These are phyloP conservation scores for Graphilbum ipis-grandicollis DNA, from an alignment of 2,329 filamentous ascomycete genomes.

Conservation along the genomic window DNA sequence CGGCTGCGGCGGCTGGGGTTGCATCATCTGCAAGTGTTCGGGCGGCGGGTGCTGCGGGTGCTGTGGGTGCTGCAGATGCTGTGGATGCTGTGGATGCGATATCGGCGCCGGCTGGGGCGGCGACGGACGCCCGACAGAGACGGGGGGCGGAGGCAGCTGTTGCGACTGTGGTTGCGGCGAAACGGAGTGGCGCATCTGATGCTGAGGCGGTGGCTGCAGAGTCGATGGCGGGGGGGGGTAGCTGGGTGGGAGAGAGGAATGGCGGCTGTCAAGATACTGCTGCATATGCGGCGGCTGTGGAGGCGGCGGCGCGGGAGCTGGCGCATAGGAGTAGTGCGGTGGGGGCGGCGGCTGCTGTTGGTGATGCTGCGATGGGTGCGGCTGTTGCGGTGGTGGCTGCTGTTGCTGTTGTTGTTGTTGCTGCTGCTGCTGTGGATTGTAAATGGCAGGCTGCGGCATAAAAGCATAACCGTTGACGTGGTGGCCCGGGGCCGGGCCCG, in stretches of 20 bases:
- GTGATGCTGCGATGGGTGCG: no score
- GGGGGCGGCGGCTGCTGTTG: slow-evolving; percentile 19
- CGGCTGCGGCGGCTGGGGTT: no score
- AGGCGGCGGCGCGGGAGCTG: slow-evolving; percentile 14
- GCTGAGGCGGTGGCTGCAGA: slow-evolving; percentile 25
- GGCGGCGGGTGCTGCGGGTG: slow-evolving; percentile 20
- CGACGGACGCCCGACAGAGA: slow-evolving; percentile 32
- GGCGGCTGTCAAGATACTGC: slow-evolving; percentile 56
- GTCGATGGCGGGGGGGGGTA: slow-evolving; percentile 31
- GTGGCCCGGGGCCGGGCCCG: slow-evolving; percentile 14
- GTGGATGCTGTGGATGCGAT: slow-evolving; percentile 16
- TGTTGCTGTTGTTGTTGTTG: slow-evolving; percentile 19
- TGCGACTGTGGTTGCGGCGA: slow-evolving; percentile 43
- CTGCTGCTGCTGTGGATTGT: slow-evolving; percentile 45
- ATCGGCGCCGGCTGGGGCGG: slow-evolving; percentile 21
- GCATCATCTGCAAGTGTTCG: slow-evolving; percentile 19
- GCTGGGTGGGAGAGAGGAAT: slow-evolving; percentile 51
- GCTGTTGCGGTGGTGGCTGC: slow-evolving; percentile 19
- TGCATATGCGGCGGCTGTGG: slow-evolving; percentile 33
- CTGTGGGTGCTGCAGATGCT: slow-evolving; percentile 12
- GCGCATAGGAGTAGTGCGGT: slow-evolving; percentile 20
- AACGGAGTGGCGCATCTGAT: slow-evolving; percentile 32
- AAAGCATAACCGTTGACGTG: slow-evolving; percentile 57
- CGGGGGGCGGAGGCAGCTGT: slow-evolving; percentile 26
- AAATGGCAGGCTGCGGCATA: slow-evolving; percentile 73